These are phyloP conservation scores for Phialophora tarda DNA, from an alignment of 2,329 filamentous ascomycete species.

Conservation along the genomic window DNA sequence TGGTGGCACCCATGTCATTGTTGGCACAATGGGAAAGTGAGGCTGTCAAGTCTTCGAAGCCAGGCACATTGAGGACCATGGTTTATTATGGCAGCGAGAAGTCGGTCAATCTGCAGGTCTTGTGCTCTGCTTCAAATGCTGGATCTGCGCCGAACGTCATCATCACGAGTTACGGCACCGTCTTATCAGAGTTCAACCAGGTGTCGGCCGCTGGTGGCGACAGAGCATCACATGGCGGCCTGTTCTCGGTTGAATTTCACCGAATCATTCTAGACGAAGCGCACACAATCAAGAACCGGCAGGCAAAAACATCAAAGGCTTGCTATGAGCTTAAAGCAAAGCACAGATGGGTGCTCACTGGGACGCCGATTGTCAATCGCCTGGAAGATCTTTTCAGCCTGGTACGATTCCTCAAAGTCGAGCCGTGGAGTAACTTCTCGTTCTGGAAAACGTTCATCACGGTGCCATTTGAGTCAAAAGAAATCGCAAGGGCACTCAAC, in stretches of 20 bases:
- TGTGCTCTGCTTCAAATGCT: constrained; percentile 78
- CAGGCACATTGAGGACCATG: constrained; percentile 80
- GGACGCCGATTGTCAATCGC: constrained; percentile 95
- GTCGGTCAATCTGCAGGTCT: constrained; percentile 72
- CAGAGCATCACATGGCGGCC: constrained; percentile 68
- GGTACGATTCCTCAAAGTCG: constrained; percentile 88
- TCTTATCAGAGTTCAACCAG: constrained; percentile 86
- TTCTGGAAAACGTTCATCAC: constrained; percentile 99
- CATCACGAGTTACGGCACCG: constrained; percentile 91
- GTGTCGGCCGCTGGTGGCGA: constrained; percentile 71
- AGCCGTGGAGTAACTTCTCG: constrained; percentile 98
- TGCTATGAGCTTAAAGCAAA: constrained; percentile 87
- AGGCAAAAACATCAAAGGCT: constrained; percentile 91
- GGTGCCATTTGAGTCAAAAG: constrained; percentile 91
- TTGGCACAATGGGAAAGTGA: constrained; percentile 98
- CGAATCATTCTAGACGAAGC: constrained; percentile 94
- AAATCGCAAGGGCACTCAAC: constrained; percentile 90
- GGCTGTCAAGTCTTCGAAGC: constrained; percentile 84
- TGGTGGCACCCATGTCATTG: constrained; percentile 95
- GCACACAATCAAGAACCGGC: constrained; percentile 87
- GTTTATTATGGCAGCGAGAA: constrained; percentile 95
- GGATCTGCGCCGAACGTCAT: constrained; percentile 82
- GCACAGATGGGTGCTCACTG: constrained; percentile 92
- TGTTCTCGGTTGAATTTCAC: constrained; percentile 95
- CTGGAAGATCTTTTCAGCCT: constrained; percentile 93